A percentile compares a stretch with the other conserved stretches of the same genome.
Conservation (phyloP, 768 basidiomycete species). For the Porpolomopsis calyptriformis region DNA sequence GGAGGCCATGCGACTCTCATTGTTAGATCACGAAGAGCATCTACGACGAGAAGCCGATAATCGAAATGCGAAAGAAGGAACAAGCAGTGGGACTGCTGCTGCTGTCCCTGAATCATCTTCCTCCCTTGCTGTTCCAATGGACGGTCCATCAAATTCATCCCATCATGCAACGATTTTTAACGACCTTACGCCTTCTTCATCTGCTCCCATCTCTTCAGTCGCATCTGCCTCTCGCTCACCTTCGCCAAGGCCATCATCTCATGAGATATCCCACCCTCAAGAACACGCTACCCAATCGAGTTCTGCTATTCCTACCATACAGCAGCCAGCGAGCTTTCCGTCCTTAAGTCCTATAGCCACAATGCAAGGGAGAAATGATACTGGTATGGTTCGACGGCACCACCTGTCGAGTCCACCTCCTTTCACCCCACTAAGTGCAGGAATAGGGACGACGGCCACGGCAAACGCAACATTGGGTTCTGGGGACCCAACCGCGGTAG, state of each 20-base stretch:
- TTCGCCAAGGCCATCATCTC: neutral
- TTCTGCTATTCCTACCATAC: conserved; percentile 3
- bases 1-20: conserved; percentile 95
- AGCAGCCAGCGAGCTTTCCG: conserved; percentile 4
- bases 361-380: conserved; percentile 1
- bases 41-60: conserved; percentile 53
- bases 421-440: conserved; percentile 36
- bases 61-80: conserved; percentile 52
- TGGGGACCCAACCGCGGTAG: conserved; percentile 8
- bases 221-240: conserved; percentile 3
- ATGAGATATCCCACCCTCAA: neutral
- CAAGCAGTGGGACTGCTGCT: conserved; percentile 28
- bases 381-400: conserved; percentile 21
- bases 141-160: conserved; percentile 10
- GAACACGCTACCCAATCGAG: neutral
- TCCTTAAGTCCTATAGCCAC: conserved; percentile 8
- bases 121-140: conserved; percentile 19
- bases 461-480: conserved; percentile 31
- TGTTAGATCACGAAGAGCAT: conserved; percentile 91
- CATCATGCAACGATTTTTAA: neutral
- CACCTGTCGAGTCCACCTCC: conserved; percentile 29
- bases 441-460: conserved; percentile 35
- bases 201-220: conserved; percentile 7
- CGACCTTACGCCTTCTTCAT: conserved; percentile 7
- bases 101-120: conserved; percentile 25